Evolutionary conservation across 768 basidiomycete species (phyloP).

Genomic region (Tylopilus sp.): DNA sequence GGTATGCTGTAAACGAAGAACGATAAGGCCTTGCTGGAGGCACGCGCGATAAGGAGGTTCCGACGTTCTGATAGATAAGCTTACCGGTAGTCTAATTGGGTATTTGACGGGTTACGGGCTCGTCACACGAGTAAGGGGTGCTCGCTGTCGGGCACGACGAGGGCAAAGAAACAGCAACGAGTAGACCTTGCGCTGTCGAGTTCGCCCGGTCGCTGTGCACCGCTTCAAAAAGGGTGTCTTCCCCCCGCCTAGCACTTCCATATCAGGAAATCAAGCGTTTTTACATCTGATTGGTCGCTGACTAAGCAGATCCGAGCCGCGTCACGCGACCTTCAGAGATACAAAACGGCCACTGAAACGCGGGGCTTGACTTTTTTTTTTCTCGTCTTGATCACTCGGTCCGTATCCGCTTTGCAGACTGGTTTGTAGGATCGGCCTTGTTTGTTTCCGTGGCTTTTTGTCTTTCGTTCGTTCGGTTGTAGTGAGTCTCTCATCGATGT

Average conservation of each 20-base stretch:
- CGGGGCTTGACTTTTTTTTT: background rate
- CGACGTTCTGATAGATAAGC: constrained; percentile 31
- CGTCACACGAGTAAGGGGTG: background rate
- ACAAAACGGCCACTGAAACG: background rate
- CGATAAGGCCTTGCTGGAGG: constrained; percentile 29
- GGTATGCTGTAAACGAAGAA: constrained; percentile 35
- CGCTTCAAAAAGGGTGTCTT: constrained; percentile 7
- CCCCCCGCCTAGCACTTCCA: background rate
- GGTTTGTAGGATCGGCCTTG: background rate
- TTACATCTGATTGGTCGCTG: constrained; percentile 31
- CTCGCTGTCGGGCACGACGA: background rate
- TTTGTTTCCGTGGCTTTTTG: constrained; percentile 13
- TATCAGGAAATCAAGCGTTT: constrained; percentile 15
- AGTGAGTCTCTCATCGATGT: background rate
- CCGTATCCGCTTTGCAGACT: background rate
- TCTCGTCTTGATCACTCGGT: background rate
- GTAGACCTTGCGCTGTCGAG: background rate
- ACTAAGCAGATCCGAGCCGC: constrained; percentile 17
- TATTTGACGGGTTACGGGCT: constrained; percentile 12
- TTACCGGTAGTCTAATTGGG: constrained; percentile 26
- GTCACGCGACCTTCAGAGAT: constrained; percentile 17
- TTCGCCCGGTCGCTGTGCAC: constrained; percentile 2
- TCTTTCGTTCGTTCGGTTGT: background rate
- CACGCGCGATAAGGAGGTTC: constrained; percentile 30
- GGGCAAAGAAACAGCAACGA: background rate